Evolutionary conservation across 208 protist genomes (phyloP).

Genomic region (Blastocrithidia nonstop): DNA sequence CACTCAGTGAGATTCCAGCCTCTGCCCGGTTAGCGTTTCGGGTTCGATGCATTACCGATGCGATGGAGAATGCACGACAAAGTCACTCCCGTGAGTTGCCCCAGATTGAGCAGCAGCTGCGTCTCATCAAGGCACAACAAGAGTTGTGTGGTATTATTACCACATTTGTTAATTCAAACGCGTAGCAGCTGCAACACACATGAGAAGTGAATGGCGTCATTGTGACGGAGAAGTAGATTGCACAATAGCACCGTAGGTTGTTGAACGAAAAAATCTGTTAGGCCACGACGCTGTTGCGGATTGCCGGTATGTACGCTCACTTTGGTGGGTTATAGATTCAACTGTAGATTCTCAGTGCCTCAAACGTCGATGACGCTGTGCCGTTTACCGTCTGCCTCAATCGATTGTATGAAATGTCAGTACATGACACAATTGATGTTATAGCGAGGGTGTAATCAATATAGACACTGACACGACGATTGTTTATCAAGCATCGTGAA

Average conservation of each 20-base stretch:
- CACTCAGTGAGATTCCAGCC: conserved; percentile 26
- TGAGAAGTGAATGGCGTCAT: conserved; percentile 18
- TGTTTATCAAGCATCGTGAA: conserved; percentile 33
- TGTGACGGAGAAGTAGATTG: conserved; percentile 51
- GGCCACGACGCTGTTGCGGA: conserved; percentile 28
- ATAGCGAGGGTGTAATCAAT: too few relatives aligned
- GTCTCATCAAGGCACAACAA: conserved; percentile 56
- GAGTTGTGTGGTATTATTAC: conserved; percentile 35
- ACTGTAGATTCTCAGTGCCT: conserved; percentile 45
- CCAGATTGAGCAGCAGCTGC: conserved; percentile 47
- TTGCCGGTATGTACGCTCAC: conserved; percentile 59
- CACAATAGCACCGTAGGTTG: conserved; percentile 40
- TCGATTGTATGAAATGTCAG: conserved; percentile 26
- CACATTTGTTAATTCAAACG: conserved; percentile 42
- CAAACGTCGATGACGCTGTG: conserved; percentile 35
- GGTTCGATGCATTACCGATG: conserved; percentile 49
- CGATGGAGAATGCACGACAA: conserved; percentile 46
- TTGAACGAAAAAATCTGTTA: conserved; percentile 41
- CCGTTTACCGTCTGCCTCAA: conserved; percentile 45
- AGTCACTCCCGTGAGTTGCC: conserved; percentile 50
- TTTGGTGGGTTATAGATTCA: conserved; percentile 79
- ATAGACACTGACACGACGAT: too few relatives aligned
- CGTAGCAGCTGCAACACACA: conserved; percentile 14
- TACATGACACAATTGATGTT: too few relatives aligned
- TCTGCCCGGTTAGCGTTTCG: conserved; percentile 59